These are phyloP conservation scores for Annulohypoxylon nitens DNA, from an alignment of 495 filamentous ascomycete species.

Conservation along the genomic window DNA sequence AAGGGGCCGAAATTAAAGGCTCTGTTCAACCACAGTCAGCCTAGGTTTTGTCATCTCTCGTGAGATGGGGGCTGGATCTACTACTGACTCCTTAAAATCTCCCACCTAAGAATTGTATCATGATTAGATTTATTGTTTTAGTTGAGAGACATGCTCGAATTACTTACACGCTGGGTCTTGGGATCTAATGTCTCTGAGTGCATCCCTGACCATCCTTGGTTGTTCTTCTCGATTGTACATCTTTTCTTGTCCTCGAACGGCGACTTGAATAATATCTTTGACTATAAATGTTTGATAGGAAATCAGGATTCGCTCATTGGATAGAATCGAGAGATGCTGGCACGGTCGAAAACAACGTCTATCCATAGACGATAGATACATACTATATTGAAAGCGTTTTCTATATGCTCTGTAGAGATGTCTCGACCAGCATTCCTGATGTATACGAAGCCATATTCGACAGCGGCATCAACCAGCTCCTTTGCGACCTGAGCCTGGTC, in stretches of 20 bases:
- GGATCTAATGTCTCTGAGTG: conserved; percentile 90
- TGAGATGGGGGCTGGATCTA: neutral
- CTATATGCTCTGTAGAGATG: conserved; percentile 75
- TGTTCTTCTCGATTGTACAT: conserved; percentile 80
- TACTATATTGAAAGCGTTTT: conserved; percentile 83
- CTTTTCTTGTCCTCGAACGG: conserved; percentile 77
- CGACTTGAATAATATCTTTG: conserved; percentile 80
- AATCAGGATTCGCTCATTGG: conserved; percentile 1
- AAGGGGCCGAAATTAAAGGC: conserved; percentile 94
- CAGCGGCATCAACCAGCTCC: conserved; percentile 81
- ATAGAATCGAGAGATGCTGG: neutral
- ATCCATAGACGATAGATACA: conserved; percentile 12
- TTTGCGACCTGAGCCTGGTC: conserved; percentile 71
- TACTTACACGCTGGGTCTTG: conserved; percentile 78
- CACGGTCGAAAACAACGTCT: neutral
- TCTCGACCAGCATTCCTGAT: conserved; percentile 75
- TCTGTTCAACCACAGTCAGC: conserved; percentile 59
- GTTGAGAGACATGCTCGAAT: neutral
- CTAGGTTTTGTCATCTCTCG: neutral
- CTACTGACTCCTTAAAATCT: conserved; percentile 89
- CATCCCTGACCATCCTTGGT: conserved; percentile 91
- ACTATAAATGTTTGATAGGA: conserved; percentile 61
- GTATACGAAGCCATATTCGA: conserved; percentile 89
- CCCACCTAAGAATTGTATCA: conserved; percentile 69
- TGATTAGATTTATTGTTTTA: neutral